Percentiles rank a stretch among this genome's conserved stretches.
phyloP scores from a whole-genome alignment of 163 green algal genomes.

The Trebouxia gelatinosa region DNA sequence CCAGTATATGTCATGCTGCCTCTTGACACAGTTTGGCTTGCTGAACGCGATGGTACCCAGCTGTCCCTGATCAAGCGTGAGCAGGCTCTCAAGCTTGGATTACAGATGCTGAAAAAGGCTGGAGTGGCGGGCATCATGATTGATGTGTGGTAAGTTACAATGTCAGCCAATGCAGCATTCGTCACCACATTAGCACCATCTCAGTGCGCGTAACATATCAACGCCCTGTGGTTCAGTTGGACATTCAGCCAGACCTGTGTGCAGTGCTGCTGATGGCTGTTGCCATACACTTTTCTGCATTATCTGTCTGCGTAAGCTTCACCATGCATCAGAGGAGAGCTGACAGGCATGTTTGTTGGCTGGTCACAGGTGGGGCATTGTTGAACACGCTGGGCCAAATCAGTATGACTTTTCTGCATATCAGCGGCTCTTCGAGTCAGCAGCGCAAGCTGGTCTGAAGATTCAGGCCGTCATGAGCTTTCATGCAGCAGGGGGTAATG shows the following conservation, averaged over 20 bases:
- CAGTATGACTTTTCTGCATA: slow-evolving; percentile 95
- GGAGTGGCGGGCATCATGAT: slow-evolving; percentile 97
- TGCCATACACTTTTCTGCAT: no score
- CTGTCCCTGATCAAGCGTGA: slow-evolving; percentile 79
- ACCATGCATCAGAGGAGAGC: no score
- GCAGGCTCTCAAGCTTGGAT: slow-evolving; percentile 76
- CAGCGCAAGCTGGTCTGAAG: slow-evolving; percentile 68
- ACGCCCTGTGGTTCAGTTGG: no score
- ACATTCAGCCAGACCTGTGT: no score
- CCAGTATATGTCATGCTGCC: slow-evolving; percentile 98
- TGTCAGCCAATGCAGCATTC: no score
- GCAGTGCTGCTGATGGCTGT: no score
- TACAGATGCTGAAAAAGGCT: slow-evolving; percentile 80
- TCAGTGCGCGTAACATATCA: no score
- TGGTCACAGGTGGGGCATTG: slow-evolving; percentile 97
- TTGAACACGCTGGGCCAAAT: slow-evolving; percentile 77
- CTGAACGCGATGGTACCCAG: slow-evolving; percentile 59
- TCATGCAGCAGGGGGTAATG: slow-evolving; percentile 94
- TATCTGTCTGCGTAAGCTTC: no score
- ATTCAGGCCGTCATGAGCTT: slow-evolving; percentile 97
- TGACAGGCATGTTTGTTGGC: no score
- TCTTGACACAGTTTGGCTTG: slow-evolving; percentile 90
- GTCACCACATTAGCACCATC: neutral
- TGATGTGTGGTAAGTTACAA: slow-evolving; percentile 98
- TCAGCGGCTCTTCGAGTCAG: slow-evolving; percentile 81